Percentiles rank a stretch among this genome's conserved stretches.
These are phyloP conservation scores for Pachysandra terminalis DNA, from an alignment of 164 flowering plant genomes.

Conservation along the genomic window DNA sequence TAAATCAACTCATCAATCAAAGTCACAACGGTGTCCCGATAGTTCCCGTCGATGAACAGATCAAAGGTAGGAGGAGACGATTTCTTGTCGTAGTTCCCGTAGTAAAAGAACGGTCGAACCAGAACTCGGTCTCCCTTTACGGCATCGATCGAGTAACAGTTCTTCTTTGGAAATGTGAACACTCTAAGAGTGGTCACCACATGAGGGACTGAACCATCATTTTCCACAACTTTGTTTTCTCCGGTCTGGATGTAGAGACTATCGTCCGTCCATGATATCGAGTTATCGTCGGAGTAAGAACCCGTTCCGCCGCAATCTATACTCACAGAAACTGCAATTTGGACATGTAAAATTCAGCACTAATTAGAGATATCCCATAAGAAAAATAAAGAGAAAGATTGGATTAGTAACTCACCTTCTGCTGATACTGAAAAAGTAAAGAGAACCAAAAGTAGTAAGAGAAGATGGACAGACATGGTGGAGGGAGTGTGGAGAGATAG, in stretches of 20 bases:
- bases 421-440: too few species aligned
- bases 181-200: slow-evolving; percentile 21
- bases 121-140: slow-evolving; percentile 6
- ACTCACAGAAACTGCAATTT: slow-evolving; percentile 13
- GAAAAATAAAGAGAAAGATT: too few species aligned
- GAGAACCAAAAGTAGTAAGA: too few species aligned
- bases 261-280: slow-evolving; percentile 13
- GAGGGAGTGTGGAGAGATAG: too few species aligned
- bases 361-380: too few species aligned
- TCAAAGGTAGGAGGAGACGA: slow-evolving; percentile 24
- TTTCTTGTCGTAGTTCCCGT: slow-evolving; percentile 27
- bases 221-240: not conserved
- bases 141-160: slow-evolving; percentile 16
- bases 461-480: too few species aligned
- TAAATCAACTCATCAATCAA: not conserved
- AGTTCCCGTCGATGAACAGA: slow-evolving; percentile 22
- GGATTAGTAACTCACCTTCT: too few species aligned
- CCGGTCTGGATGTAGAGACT: slow-evolving; percentile 1
- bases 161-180: slow-evolving; percentile 15
- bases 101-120: slow-evolving; percentile 27
- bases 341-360: not conserved
- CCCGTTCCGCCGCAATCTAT: slow-evolving; percentile 24
- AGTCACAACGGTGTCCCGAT: slow-evolving; percentile 15
- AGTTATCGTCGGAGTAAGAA: slow-evolving; percentile 1
- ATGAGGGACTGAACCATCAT: not conserved